Conservation (phyloP, 176 grass and related monocot species). For the Zizania latifolia region DNA sequence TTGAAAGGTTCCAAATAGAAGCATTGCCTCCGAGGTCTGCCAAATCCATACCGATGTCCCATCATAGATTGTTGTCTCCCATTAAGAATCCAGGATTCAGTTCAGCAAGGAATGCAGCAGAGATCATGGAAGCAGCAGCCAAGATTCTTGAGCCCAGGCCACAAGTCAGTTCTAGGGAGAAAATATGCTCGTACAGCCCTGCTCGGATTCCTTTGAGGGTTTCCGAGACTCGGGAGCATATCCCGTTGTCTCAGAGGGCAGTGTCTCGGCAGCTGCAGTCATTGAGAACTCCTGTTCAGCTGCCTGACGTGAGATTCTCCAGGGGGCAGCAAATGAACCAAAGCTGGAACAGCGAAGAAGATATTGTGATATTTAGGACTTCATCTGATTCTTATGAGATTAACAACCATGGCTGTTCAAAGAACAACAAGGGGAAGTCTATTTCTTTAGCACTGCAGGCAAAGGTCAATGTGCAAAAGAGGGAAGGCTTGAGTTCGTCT, state of each 20-base stretch:
- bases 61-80: constrained; percentile 61
- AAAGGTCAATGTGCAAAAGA: constrained; percentile 84
- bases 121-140: constrained; percentile 79
- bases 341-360: constrained; percentile 50
- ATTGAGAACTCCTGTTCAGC: constrained; percentile 33
- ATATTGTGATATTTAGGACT: constrained; percentile 57
- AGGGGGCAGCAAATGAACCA: constrained; percentile 40
- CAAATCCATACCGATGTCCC: constrained; percentile 39
- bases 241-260: constrained; percentile 33
- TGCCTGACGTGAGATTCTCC: constrained; percentile 29
- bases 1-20: constrained; percentile 80
- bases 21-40: constrained; percentile 46
- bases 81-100: constrained; percentile 68
- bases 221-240: constrained; percentile 37
- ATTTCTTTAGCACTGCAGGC: constrained; percentile 68
- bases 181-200: constrained; percentile 52
- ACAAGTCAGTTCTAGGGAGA: constrained; percentile 49
- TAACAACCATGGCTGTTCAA: constrained; percentile 39
- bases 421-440: constrained; percentile 67
- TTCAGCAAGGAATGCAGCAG: constrained; percentile 59
- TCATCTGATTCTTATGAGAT: constrained; percentile 57
- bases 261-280: constrained; percentile 36
- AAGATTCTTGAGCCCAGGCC: constrained; percentile 78
- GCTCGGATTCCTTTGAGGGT: constrained; percentile 41
- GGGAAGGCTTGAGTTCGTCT: constrained; percentile 50